Percentiles rank a stretch among this genome's conserved stretches.
Conservation (phyloP, 495 filamentous ascomycete genomes). For the Aspergillus sclerotiicarbonarius region DNA sequence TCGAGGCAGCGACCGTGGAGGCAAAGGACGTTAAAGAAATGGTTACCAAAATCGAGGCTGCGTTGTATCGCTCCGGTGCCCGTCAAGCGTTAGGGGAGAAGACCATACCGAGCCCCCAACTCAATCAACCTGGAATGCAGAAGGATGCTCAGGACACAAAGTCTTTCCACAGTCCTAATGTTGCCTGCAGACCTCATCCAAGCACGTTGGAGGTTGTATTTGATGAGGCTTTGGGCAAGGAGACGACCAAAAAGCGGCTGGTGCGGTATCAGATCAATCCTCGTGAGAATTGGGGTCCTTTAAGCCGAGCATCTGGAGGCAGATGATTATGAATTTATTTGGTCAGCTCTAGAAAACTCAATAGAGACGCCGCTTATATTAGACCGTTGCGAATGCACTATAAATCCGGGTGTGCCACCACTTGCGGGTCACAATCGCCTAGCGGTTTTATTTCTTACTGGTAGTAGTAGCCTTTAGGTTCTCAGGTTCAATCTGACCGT, state of each 20-base stretch:
- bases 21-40: conserved; percentile 38
- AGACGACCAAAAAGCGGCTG: conserved; percentile 56
- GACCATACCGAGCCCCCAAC: conserved; percentile 11
- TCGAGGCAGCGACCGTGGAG: conserved; percentile 32
- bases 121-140: conserved; percentile 5
- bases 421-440: too few species aligned
- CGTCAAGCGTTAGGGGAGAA: conserved; percentile 19
- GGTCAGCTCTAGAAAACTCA: too few species aligned
- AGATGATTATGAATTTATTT: not conserved
- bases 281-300: conserved; percentile 87
- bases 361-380: too few species aligned
- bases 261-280: conserved; percentile 89
- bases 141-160: conserved; percentile 14
- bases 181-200: conserved; percentile 11
- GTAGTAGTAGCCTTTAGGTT: too few species aligned
- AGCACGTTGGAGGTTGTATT: conserved; percentile 68
- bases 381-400: too few species aligned
- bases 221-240: conserved; percentile 73
- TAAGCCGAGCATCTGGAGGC: conserved; percentile 60
- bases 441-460: too few species aligned
- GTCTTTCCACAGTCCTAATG: not conserved
- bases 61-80: conserved; percentile 41
- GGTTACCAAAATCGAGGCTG: conserved; percentile 46
- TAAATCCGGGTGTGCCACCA: too few species aligned
- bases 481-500: too few species aligned